Percentiles rank a stretch among this genome's conserved stretches.
phyloP scores from a whole-genome alignment of 2,329 filamentous ascomycete species.

The Trichoderma sp. region DNA sequence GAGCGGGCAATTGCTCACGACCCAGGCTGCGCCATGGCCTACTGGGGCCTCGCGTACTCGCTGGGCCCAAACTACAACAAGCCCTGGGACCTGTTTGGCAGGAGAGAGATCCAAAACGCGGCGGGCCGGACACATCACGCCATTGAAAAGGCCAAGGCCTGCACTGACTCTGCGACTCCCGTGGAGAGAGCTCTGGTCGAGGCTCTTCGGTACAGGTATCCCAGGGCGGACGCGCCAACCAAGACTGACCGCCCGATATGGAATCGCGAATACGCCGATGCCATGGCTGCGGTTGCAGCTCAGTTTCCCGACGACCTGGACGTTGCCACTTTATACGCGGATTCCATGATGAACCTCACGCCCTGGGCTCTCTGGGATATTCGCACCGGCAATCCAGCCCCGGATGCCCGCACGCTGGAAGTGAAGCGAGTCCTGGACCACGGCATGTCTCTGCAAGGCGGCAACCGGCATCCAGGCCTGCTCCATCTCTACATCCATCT shows the following conservation, averaged over 20 bases:
- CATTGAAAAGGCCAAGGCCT: constrained; percentile 36
- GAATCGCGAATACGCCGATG: constrained; percentile 44
- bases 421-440: constrained; percentile 43
- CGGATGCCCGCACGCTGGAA: constrained; percentile 41
- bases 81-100: constrained; percentile 73
- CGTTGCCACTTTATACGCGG: constrained; percentile 44
- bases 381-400: constrained; percentile 40
- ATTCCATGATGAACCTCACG: constrained; percentile 54
- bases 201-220: constrained; percentile 66
- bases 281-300: constrained; percentile 45
- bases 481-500: constrained; percentile 78
- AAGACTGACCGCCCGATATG: constrained; percentile 52
- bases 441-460: constrained; percentile 52
- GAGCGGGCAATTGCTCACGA: constrained; percentile 61
- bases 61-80: constrained; percentile 79
- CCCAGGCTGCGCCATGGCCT: constrained; percentile 61
- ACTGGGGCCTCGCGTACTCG: constrained; percentile 73
- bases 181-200: constrained; percentile 65
- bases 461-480: constrained; percentile 65
- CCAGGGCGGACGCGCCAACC: constrained; percentile 48
- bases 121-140: constrained; percentile 45
- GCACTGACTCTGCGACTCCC: constrained; percentile 35
- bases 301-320: constrained; percentile 48
- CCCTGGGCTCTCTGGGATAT: constrained; percentile 53
- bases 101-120: constrained; percentile 58